phyloP scores from a whole-genome alignment of 768 basidiomycete species.

The Termitomyces sp. region DNA sequence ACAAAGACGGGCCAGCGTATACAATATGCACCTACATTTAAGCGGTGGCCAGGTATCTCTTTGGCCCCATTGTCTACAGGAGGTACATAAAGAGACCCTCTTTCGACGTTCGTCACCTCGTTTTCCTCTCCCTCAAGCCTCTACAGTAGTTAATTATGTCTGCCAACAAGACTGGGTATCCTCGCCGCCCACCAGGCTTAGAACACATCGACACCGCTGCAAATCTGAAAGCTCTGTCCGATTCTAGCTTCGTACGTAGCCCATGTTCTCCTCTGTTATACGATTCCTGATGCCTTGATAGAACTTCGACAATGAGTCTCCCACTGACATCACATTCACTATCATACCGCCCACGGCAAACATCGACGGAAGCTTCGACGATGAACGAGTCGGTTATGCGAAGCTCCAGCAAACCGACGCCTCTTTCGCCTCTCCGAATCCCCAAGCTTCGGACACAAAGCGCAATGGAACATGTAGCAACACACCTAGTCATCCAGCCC shows the following conservation, averaged over 20 bases:
- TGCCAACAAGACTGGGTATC: neutral
- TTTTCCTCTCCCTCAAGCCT: neutral
- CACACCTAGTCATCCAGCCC: neutral
- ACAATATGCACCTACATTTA: no score
- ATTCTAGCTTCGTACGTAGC: neutral
- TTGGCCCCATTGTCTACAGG: neutral
- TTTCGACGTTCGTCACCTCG: neutral
- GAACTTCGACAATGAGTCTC: neutral
- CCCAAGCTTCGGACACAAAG: neutral
- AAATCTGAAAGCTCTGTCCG: constrained; percentile 3
- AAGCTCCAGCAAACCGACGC: neutral
- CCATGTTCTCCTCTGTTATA: neutral
- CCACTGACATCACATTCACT: neutral
- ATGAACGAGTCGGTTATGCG: neutral
- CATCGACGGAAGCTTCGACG: neutral
- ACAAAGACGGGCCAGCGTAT: neutral
- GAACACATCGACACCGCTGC: constrained; percentile 1
- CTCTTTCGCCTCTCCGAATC: neutral
- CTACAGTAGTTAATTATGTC: neutral
- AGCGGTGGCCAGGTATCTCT: neutral
- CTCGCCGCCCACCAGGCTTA: neutral
- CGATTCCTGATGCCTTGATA: neutral
- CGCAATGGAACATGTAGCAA: no score
- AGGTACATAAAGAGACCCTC: neutral
- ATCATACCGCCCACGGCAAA: neutral